Conservation (phyloP, 352 stramenopile genomes). For the Phytopythium aichiense region DNA sequence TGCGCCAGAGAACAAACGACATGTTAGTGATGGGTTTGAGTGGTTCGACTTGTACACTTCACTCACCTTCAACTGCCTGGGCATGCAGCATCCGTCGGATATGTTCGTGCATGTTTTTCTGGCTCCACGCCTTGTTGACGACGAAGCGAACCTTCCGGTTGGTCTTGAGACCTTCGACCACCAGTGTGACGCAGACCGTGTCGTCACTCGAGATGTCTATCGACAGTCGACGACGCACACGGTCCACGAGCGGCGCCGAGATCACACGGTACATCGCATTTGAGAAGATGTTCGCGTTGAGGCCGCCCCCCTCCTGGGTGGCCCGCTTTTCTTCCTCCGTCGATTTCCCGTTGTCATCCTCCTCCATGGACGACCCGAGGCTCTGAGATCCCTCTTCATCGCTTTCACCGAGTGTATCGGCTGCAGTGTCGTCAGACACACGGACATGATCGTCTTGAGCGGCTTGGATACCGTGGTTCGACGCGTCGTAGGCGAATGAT, state of each 20-base stretch:
- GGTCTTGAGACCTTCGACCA: conserved; percentile 61
- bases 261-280: conserved; percentile 83
- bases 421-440: conserved; percentile 29
- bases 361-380: conserved; percentile 35
- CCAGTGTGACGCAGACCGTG: conserved; percentile 61
- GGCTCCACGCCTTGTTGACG: conserved; percentile 63
- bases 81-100: conserved; percentile 71
- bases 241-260: conserved; percentile 69
- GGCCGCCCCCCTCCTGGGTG: conserved; percentile 13
- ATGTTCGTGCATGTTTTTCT: conserved; percentile 50
- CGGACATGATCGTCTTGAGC: conserved; percentile 61
- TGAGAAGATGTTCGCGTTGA: conserved; percentile 73
- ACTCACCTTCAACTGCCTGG: conserved; percentile 54
- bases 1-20: conserved; percentile 15
- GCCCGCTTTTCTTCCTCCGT: conserved; percentile 11
- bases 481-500: conserved; percentile 82
- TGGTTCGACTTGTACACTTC: too few relatives aligned
- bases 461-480: conserved; percentile 85
- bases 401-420: conserved; percentile 32
- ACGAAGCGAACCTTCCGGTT: conserved; percentile 66
- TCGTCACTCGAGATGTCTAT: conserved; percentile 78
- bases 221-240: conserved; percentile 65
- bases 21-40: neutral
- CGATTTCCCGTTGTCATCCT: conserved; percentile 21
- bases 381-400: conserved; percentile 50